Conservation (phyloP, 257 asterid genomes). For the Jasminum sambac region DNA sequence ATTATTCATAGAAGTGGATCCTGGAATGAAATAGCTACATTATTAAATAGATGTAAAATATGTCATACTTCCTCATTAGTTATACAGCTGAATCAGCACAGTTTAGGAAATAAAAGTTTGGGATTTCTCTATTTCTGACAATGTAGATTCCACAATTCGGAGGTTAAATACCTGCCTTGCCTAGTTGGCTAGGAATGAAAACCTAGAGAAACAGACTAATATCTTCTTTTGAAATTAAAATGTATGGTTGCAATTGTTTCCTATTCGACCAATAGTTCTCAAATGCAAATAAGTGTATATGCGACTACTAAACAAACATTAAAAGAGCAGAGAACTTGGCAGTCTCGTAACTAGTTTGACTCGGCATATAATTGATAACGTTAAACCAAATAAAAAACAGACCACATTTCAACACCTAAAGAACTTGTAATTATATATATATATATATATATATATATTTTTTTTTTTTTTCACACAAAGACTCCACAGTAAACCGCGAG, state of each 20-base stretch:
- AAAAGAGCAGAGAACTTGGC: background rate
- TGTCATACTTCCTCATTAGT: background rate
- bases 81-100: background rate
- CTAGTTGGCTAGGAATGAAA: background rate
- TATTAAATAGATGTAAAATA: background rate
- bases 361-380: background rate
- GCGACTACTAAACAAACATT: background rate
- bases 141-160: background rate
- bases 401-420: constrained; percentile 1
- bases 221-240: background rate
- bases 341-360: background rate
- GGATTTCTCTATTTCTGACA: background rate
- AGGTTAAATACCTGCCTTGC: background rate
- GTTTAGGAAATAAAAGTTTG: background rate
- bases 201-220: background rate
- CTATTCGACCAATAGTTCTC: constrained; percentile 2
- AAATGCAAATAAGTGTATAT: background rate
- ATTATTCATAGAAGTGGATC: background rate
- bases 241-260: background rate
- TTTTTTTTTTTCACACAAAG: too few species aligned
- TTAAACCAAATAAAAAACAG: background rate
- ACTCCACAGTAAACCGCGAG: background rate
- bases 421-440: background rate
- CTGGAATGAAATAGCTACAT: background rate
- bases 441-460: too few species aligned